Evolutionary conservation across 306 rosid genomes (phyloP).

Genomic region (Clitoria ternatea): DNA sequence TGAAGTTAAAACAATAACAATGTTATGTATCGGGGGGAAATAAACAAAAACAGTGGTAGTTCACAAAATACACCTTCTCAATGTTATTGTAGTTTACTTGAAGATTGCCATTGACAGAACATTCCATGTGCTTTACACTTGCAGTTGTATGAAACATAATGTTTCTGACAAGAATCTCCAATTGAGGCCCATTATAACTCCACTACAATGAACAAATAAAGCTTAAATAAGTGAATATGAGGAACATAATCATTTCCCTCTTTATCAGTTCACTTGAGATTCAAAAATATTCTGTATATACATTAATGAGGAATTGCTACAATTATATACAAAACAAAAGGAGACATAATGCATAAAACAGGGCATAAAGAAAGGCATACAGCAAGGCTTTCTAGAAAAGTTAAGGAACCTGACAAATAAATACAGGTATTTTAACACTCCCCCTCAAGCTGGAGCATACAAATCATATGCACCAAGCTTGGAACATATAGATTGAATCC

Average conservation of each 20-base stretch:
- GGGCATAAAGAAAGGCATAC: too few species aligned
- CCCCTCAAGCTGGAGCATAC: too few species aligned
- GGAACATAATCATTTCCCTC: not conserved
- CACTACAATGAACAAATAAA: conserved; percentile 45
- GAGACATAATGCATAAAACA: too few species aligned
- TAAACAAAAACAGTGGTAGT: not conserved
- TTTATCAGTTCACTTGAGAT: too few species aligned
- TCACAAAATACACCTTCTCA: conserved; percentile 55
- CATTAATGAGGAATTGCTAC: too few species aligned
- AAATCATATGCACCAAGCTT: too few species aligned
- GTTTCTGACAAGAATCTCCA: conserved; percentile 68
- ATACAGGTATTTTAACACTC: too few species aligned
- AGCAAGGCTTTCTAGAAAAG: too few species aligned
- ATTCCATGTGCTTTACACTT: conserved; percentile 46
- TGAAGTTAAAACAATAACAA: not conserved
- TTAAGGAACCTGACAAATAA: too few species aligned
- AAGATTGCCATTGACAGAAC: conserved; percentile 51
- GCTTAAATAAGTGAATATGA: not conserved
- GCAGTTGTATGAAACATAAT: conserved; percentile 44
- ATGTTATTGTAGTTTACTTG: conserved; percentile 79
- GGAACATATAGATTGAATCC: too few species aligned
- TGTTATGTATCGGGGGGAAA: not conserved
- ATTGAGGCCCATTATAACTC: conserved; percentile 80
- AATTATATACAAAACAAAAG: too few species aligned
- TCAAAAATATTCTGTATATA: too few species aligned